Evolutionary conservation across 352 stramenopile genomes (phyloP), one percentile per base, ranked within the genome.

Genomic region (Pythium rhizo-oryzae): DNA sequence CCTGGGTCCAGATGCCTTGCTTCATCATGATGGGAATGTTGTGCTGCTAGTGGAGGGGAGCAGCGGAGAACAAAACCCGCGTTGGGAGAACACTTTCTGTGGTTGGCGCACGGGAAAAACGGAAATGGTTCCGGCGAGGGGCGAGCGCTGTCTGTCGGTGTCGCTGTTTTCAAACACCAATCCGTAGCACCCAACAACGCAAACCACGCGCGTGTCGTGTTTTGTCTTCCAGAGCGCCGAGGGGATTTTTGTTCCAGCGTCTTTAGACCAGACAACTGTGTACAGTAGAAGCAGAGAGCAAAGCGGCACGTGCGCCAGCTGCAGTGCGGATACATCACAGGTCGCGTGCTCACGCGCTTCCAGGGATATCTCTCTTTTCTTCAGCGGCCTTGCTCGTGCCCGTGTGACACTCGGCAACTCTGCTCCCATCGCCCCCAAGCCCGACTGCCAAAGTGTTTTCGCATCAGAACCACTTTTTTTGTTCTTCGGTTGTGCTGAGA

Each of bases 1-100:
- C 70, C 43, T 70, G 49, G 24, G 65, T 67, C 70, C 70, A 77
- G 28, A 71, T 59, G 30, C 65, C 65, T 50, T 59, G 51, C 33
- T 65, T 65, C 37, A 53, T 71, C 41, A 62, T 68, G n/a, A 18
- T 62, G 25, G 33, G 7, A 37, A 61, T 3, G 53, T 37, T 33
- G 28, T 33, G 28, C 3, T 33, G 28, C 3, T 33, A 2, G 28
- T 7, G 16, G 49, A 37, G 33, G 30, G 43, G 43, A 4, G 43
- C 8, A n/a, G 15, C 15, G 11, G 13, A n/a, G 21, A 41, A 21
- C 44, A 50, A 43, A 43, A 8, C 37, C 13, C 8, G 37, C 8
- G 37, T 33, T 33, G 28, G 37, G 37, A 18, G 8, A 43, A 43
- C 37, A 18, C 37, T 33, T 33, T 33, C 28, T 33, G 28, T 33